Conservation (phyloP, 192 early-diverging fungal genomes). For the Lunasporangiospora selenospora region DNA sequence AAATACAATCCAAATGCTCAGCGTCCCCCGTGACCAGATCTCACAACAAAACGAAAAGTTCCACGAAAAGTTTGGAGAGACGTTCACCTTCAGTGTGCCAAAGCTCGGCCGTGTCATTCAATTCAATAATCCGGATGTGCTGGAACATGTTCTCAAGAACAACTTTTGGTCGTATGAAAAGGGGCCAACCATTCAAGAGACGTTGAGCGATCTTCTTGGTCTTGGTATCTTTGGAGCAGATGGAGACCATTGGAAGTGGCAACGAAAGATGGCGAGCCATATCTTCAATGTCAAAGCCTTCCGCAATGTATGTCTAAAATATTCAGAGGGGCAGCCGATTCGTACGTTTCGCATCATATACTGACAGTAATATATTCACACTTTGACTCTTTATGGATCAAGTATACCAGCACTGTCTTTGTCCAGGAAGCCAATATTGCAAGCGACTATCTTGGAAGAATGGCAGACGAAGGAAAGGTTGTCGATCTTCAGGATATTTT, state of each 20-base stretch:
- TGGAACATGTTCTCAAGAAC: conserved; percentile 47
- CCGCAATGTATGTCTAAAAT: conserved; percentile 8
- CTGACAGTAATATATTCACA: no score
- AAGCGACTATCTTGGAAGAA: conserved; percentile 17
- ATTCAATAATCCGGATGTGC: conserved; percentile 17
- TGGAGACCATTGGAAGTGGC: conserved; percentile 31
- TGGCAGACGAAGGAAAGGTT: conserved; percentile 24
- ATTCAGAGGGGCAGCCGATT: background rate
- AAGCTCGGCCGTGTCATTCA: conserved; percentile 26
- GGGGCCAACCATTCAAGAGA: conserved; percentile 7
- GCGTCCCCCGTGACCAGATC: conserved; percentile 3
- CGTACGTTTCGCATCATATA: background rate
- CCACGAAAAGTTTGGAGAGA: conserved; percentile 11
- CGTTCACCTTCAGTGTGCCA: conserved; percentile 20
- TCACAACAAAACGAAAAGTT: conserved; percentile 10
- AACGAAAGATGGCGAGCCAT: conserved; percentile 26
- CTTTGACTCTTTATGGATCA: background rate
- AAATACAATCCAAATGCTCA: conserved; percentile 26
- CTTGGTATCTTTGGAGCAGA: conserved; percentile 45
- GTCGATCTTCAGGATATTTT: conserved; percentile 57
- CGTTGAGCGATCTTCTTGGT: conserved; percentile 22
- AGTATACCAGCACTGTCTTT: conserved; percentile 30
- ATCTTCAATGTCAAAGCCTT: conserved; percentile 33
- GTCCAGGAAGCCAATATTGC: conserved; percentile 10
- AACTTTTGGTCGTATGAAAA: conserved; percentile 47